Base-by-base conservation (phyloP, 805 yeast species). In the Saturnispora bothae region DNA sequence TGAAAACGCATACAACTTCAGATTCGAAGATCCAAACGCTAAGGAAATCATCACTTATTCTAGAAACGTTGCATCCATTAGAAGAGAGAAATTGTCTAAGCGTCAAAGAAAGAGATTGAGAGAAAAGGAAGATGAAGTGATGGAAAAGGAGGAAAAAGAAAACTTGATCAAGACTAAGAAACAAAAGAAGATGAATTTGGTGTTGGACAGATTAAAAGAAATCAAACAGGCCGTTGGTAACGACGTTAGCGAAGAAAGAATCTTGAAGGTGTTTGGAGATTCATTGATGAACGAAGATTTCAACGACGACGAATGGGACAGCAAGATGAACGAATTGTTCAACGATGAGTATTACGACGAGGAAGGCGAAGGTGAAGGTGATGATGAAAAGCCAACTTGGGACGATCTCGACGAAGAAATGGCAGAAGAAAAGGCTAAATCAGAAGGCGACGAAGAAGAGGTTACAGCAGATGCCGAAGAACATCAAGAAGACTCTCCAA, bases 1-100 rank as follows among this genome's bases (percentile, higher is more conserved):
- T 51, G 98, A 92, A 59, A 76, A 76, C 45, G 96, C 95, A 0
- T 89, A 88, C 62, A 92, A 92, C 53, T 89, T 89, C 68, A 73
- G 98, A 56, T 92, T 73, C 56, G 98, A 92, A 60, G 96, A 88
- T 51, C 86, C 95, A 13, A 75, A 77, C 47, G 72, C 95, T 5
- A 84, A 89, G 0, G 96, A 89, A 52, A 83, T 92, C 57, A 80
- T 88, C 15, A 80, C 94, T 14, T 92, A 89, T 64, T 96, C 97
- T 3, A 85, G 98, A 71, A 79, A 68, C 31, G 96, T 86, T 60
- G 94, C 92, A 18, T 85, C 97, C 0, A 68, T 86, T 53, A 78
- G 98, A 63, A 71, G 98, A 54, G 76, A 80, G 16, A 77, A 76
- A 36, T 69, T 77, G 43, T 74, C 78, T 48, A 59, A 81, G 10